Evolutionary conservation across 108 stramenopile species (phyloP).

Genomic region (Skeletonema tropicum): DNA sequence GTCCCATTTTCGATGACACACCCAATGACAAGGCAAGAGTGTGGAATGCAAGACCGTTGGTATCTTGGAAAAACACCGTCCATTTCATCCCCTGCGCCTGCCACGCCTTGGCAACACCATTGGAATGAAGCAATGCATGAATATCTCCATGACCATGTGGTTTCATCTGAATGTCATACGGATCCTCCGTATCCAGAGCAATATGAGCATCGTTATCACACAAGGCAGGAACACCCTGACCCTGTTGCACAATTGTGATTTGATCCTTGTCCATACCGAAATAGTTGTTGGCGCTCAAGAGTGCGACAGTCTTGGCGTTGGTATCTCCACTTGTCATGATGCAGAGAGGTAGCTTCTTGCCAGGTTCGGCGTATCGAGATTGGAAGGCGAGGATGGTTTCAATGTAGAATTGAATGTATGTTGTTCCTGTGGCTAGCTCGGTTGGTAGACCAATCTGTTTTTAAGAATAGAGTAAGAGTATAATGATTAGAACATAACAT

Average conservation of each 20-base stretch:
- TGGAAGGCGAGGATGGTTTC: constrained; percentile 94
- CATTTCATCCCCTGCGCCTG: constrained; percentile 78
- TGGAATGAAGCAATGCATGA: constrained; percentile 90
- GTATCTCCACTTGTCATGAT: constrained; percentile 99
- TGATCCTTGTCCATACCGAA: constrained; percentile 92
- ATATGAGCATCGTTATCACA: constrained; percentile 90
- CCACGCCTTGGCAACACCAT: constrained; percentile 87
- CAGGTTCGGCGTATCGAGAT: constrained; percentile 56
- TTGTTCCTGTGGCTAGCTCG: constrained; percentile 84
- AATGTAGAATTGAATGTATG: constrained; percentile 93
- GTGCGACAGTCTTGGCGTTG: constrained; percentile 77
- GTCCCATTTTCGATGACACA: constrained; percentile 77
- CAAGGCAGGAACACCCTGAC: constrained; percentile 94
- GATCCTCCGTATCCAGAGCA: constrained; percentile 74
- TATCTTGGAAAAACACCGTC: constrained; percentile 98
- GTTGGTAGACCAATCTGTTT: constrained; percentile 91
- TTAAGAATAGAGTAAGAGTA: neutral
- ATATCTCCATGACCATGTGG: constrained; percentile 99
- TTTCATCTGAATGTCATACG: constrained; percentile 89
- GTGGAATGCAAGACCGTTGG: constrained; percentile 97
- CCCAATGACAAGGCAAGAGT: constrained; percentile 93
- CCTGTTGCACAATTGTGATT: constrained; percentile 96
- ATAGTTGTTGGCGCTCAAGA: constrained; percentile 82
- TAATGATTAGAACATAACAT: neutral
- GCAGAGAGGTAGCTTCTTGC: constrained; percentile 86